phyloP scores from a whole-genome alignment of 805 yeast genomes.

The Hanseniaspora vineae region DNA sequence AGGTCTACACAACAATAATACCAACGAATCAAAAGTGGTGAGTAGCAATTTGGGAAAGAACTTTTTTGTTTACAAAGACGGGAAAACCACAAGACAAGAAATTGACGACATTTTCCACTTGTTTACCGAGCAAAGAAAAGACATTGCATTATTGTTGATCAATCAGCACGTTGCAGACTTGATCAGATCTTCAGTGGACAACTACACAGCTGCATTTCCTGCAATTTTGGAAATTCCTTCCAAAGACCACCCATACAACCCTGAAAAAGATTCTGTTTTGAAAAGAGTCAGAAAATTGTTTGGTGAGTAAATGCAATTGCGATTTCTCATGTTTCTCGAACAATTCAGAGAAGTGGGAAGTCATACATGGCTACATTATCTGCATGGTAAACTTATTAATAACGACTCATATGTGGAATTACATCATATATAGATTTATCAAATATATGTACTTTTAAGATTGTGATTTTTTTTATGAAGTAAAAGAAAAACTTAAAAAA shows the following conservation, averaged over 20 bases:
- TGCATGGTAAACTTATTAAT: too few relatives aligned
- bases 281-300: constrained; percentile 89
- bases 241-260: constrained; percentile 97
- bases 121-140: constrained; percentile 66
- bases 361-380: too few relatives aligned
- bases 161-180: constrained; percentile 92
- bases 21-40: not conserved
- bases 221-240: constrained; percentile 95
- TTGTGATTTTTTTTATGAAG: too few relatives aligned
- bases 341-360: too few relatives aligned
- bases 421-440: too few relatives aligned
- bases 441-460: too few relatives aligned
- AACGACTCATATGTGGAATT: too few relatives aligned
- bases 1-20: constrained; percentile 16
- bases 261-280: constrained; percentile 92
- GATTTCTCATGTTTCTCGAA: not conserved
- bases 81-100: constrained; percentile 65
- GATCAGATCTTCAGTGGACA: constrained; percentile 72
- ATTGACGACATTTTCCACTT: constrained; percentile 61
- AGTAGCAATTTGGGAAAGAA: constrained; percentile 44
- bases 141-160: constrained; percentile 83
- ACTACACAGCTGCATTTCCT: constrained; percentile 83
- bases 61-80: constrained; percentile 66
- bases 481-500: too few relatives aligned
- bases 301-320: constrained; percentile 50